Conservation (phyloP, 352 stramenopile genomes). For the Lagenidium sp. region DNA sequence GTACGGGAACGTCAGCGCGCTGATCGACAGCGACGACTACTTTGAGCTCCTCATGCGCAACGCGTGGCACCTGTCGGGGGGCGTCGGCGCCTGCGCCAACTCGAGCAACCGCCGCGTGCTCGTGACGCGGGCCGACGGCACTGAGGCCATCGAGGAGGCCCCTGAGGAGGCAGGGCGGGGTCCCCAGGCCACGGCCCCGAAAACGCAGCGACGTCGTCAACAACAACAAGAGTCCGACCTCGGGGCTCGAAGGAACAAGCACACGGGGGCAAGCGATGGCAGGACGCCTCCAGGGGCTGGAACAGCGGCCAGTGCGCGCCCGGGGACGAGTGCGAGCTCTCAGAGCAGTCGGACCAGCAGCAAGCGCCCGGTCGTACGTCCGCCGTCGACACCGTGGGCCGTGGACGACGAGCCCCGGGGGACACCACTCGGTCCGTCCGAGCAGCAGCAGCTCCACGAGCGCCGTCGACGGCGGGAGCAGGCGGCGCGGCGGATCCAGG, state of each 20-base stretch:
- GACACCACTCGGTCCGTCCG: too few relatives aligned
- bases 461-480: conserved; percentile 13
- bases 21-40: conserved; percentile 77
- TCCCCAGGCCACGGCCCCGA: too few relatives aligned
- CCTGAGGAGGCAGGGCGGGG: too few relatives aligned
- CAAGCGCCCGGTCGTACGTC: too few relatives aligned
- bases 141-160: conserved; percentile 35
- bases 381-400: background rate
- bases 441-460: background rate
- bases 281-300: too few relatives aligned
- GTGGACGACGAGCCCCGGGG: background rate
- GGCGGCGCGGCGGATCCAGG: conserved; percentile 33
- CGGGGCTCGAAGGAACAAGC: conserved; percentile 19
- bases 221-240: conserved; percentile 39
- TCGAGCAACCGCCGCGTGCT: conserved; percentile 56
- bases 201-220: too few relatives aligned
- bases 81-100: conserved; percentile 48
- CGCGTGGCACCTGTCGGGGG: conserved; percentile 71
- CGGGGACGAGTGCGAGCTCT: background rate
- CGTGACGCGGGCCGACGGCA: conserved; percentile 39
- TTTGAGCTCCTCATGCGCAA: conserved; percentile 84
- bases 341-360: background rate
- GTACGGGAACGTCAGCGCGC: conserved; percentile 65
- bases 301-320: too few relatives aligned
- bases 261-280: too few relatives aligned